Conservation (phyloP, 495 filamentous ascomycete species). For the Articulospora tetracladia region DNA sequence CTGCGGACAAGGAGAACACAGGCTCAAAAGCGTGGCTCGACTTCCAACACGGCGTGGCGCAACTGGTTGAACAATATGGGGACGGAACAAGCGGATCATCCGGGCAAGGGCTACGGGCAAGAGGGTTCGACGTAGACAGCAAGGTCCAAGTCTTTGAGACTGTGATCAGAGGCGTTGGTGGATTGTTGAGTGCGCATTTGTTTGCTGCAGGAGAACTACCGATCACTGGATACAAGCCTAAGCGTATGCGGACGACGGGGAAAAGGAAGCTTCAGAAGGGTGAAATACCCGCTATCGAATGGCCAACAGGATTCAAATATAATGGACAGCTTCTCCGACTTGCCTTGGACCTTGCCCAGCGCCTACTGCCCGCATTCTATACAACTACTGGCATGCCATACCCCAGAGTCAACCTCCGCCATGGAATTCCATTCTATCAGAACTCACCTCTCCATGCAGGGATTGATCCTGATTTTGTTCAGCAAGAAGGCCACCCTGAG, state of each 20-base stretch:
- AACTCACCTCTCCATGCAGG: conserved; percentile 68
- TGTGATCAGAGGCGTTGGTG: conserved; percentile 89
- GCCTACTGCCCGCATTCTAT: conserved; percentile 86
- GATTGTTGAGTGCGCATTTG: conserved; percentile 85
- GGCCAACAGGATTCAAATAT: conserved; percentile 78
- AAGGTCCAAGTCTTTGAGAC: conserved; percentile 99
- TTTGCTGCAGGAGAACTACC: conserved; percentile 89
- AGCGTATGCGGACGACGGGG: conserved; percentile 14
- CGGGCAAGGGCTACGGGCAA: conserved; percentile 67
- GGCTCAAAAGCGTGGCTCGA: conserved; percentile 61
- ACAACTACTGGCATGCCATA: conserved; percentile 89
- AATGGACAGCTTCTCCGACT: conserved; percentile 85
- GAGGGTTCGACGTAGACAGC: conserved; percentile 92
- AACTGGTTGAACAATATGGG: conserved; percentile 82
- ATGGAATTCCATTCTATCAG: conserved; percentile 85
- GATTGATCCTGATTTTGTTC: conserved; percentile 20
- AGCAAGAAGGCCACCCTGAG: conserved; percentile 23
- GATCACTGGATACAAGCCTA: conserved; percentile 68
- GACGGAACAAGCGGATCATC: conserved; percentile 68
- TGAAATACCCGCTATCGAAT: conserved; percentile 44
- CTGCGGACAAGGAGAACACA: conserved; percentile 40
- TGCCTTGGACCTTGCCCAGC: conserved; percentile 75
- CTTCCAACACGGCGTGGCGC: conserved; percentile 76
- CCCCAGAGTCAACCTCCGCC: conserved; percentile 86
- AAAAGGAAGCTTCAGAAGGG: conserved; percentile 18